These are phyloP conservation scores for Aureobasidium sp. DNA, from an alignment of 2,329 filamentous ascomycete species.

Conservation along the genomic window DNA sequence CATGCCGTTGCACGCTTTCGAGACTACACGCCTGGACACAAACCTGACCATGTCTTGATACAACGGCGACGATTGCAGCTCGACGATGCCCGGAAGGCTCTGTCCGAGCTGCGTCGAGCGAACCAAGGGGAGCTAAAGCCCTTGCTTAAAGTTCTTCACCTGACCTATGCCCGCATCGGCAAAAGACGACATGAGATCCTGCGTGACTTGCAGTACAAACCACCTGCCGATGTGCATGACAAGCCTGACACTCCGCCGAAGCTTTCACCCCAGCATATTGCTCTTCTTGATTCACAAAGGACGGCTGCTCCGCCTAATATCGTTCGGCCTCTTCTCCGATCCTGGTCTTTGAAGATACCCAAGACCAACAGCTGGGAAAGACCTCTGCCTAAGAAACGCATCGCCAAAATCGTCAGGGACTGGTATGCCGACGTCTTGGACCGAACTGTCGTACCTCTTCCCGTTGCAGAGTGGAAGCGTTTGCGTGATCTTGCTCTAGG, in stretches of 20 bases:
- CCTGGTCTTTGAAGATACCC: conserved; percentile 19
- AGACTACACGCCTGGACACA: conserved; percentile 28
- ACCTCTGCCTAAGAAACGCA: conserved; percentile 39
- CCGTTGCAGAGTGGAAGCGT: conserved; percentile 37
- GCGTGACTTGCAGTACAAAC: conserved; percentile 23
- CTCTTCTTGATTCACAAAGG: conserved; percentile 28
- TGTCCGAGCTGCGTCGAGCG: conserved; percentile 44
- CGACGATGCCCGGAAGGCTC: conserved; percentile 34
- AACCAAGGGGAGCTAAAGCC: conserved; percentile 49
- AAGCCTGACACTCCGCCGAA: conserved; percentile 24
- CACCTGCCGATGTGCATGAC: not conserved
- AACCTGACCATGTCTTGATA: conserved; percentile 18
- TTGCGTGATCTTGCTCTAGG: conserved; percentile 36
- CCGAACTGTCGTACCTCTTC: conserved; percentile 39
- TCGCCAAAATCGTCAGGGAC: conserved; percentile 36
- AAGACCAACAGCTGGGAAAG: conserved; percentile 40
- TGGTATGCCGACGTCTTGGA: conserved; percentile 41
- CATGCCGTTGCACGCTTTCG: conserved; percentile 46
- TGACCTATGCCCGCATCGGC: conserved; percentile 53
- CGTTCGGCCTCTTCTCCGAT: conserved; percentile 21
- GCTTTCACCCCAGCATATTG: conserved; percentile 28
- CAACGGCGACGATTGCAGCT: conserved; percentile 1
- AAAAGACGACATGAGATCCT: conserved; percentile 45
- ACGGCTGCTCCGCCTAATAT: conserved; percentile 26
- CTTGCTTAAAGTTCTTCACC: conserved; percentile 46